Evolutionary conservation across 2,329 filamentous ascomycete species (phyloP).

Genomic region (Blastomyces gilchristii): DNA sequence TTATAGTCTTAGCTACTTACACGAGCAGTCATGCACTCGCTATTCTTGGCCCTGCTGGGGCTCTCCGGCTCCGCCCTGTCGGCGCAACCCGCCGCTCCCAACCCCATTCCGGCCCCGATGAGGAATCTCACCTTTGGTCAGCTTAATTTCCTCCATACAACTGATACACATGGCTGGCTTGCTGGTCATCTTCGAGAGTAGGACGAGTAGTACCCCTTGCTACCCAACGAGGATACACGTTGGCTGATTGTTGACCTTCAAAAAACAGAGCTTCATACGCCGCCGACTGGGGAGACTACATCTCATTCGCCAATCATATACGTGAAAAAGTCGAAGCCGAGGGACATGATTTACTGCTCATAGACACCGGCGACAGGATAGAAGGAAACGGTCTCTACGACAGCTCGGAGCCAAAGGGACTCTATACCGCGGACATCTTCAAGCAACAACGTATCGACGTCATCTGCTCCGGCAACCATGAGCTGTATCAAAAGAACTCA

Average conservation of each 20-base stretch:
- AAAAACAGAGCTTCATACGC: conserved; percentile 66
- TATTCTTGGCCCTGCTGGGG: conserved; percentile 14
- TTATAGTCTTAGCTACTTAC: neutral
- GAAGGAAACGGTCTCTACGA: conserved; percentile 95
- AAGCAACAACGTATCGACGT: conserved; percentile 74
- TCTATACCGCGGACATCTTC: conserved; percentile 80
- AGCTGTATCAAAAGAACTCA: conserved; percentile 74
- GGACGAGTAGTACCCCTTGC: conserved; percentile 4
- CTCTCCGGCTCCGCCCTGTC: conserved; percentile 29
- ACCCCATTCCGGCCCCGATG: conserved; percentile 68
- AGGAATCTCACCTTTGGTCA: conserved; percentile 83
- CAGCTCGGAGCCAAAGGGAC: conserved; percentile 73
- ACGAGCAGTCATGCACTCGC: conserved; percentile 9
- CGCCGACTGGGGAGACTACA: conserved; percentile 90
- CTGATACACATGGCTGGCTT: conserved; percentile 93
- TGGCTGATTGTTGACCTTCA: conserved; percentile 15
- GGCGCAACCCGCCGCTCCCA: conserved; percentile 69
- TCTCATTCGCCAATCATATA: conserved; percentile 82
- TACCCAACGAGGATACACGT: neutral
- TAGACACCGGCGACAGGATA: conserved; percentile 88
- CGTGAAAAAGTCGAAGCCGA: conserved; percentile 64
- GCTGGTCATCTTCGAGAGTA: conserved; percentile 87
- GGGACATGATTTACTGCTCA: conserved; percentile 75
- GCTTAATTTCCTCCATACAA: conserved; percentile 94
- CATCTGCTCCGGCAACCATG: conserved; percentile 84